Conservation (phyloP, 495 filamentous ascomycete species). For the Massariosphaeria phaeospora region DNA sequence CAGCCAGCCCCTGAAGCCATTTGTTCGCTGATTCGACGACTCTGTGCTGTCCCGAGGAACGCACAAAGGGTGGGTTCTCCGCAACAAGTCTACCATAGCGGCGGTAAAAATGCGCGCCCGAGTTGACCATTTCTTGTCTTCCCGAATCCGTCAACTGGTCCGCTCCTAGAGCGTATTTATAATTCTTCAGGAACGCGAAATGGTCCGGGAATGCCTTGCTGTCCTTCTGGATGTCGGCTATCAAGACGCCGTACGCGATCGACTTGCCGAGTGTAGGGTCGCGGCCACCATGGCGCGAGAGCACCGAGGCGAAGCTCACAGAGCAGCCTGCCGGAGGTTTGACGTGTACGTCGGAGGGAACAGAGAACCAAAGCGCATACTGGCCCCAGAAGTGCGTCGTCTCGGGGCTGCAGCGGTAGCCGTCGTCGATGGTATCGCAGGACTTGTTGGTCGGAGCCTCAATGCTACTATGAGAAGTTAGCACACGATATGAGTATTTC, state of each 20-base stretch:
- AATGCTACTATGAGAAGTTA: conserved; percentile 3
- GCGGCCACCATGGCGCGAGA: conserved; percentile 80
- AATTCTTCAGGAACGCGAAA: conserved; percentile 61
- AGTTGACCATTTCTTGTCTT: conserved; percentile 66
- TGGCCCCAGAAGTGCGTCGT: conserved; percentile 76
- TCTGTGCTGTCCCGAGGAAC: conserved; percentile 63
- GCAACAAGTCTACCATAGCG: conserved; percentile 59
- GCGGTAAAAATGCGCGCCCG: conserved; percentile 66
- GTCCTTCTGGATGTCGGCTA: conserved; percentile 53
- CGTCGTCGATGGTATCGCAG: conserved; percentile 52
- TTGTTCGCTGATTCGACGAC: conserved; percentile 69
- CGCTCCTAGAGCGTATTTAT: conserved; percentile 66
- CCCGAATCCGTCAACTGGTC: conserved; percentile 72
- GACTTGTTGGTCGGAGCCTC: conserved; percentile 10
- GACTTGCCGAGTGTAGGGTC: conserved; percentile 65
- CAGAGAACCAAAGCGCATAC: conserved; percentile 76
- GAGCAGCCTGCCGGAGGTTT: conserved; percentile 58
- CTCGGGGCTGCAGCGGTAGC: conserved; percentile 57
- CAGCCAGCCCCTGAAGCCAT: conserved; percentile 66
- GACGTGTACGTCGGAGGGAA: conserved; percentile 57
- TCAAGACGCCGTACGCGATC: conserved; percentile 21
- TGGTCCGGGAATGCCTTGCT: conserved; percentile 53
- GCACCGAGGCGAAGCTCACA: conserved; percentile 70
- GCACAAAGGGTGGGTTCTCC: conserved; percentile 60
- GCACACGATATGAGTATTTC: no score